Conservation (phyloP, 495 filamentous ascomycete species). For the Talaromyces stipitatus region DNA sequence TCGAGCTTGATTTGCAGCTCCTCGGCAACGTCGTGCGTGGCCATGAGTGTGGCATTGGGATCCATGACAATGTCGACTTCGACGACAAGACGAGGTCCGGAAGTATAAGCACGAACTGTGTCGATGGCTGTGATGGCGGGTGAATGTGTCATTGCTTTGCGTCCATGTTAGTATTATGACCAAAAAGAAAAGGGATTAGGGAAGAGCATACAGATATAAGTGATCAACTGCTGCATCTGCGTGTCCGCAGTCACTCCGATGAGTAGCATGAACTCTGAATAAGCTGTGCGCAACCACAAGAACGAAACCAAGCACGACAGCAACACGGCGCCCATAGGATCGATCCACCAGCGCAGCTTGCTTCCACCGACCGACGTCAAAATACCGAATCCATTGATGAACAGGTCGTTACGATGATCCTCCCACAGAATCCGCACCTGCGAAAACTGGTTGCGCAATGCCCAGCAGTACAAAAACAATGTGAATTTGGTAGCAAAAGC, state of each 20-base stretch:
- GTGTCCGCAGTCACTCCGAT: slow-evolving; percentile 83
- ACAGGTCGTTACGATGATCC: slow-evolving; percentile 82
- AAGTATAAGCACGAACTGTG: slow-evolving; percentile 89
- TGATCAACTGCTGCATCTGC: slow-evolving; percentile 86
- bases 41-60: slow-evolving; percentile 53
- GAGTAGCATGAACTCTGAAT: slow-evolving; percentile 80
- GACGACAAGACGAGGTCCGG: slow-evolving; percentile 80
- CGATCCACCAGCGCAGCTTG: slow-evolving; percentile 90
- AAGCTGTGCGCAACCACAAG: slow-evolving; percentile 81
- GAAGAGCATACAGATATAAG: slow-evolving; percentile 71
- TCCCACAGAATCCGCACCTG: slow-evolving; percentile 93
- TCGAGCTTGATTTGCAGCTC: slow-evolving; percentile 92
- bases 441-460: slow-evolving; percentile 77
- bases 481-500: slow-evolving; percentile 78
- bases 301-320: slow-evolving; percentile 66
- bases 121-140: slow-evolving; percentile 75
- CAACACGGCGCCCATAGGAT: slow-evolving; percentile 84
- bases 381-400: slow-evolving; percentile 87
- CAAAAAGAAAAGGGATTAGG: background rate
- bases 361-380: slow-evolving; percentile 79
- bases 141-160: slow-evolving; percentile 80
- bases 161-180: background rate
- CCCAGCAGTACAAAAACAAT: slow-evolving; percentile 89
- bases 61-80: slow-evolving; percentile 91
- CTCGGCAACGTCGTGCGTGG: slow-evolving; percentile 91